These are phyloP conservation scores for Phytophthora pinifolia DNA, from an alignment of 352 stramenopile species.

Conservation along the genomic window DNA sequence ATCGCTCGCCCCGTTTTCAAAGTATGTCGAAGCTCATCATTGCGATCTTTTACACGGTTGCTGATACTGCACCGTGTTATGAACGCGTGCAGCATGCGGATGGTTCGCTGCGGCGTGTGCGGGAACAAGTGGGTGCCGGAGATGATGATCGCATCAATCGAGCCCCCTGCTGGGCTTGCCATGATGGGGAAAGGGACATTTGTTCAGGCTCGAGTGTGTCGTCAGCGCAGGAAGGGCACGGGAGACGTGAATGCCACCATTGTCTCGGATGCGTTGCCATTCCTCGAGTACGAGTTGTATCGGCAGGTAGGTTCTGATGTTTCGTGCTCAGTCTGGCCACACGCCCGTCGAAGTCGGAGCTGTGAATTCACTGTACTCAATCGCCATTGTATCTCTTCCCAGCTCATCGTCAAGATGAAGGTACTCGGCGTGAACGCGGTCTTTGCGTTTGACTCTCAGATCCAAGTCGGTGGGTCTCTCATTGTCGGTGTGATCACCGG, in stretches of 20 bases:
- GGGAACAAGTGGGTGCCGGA: conserved; percentile 98
- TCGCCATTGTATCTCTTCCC: not conserved
- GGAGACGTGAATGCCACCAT: conserved; percentile 96
- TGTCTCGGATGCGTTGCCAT: conserved; percentile 96
- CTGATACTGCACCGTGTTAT: not conserved
- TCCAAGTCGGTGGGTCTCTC: conserved; percentile 89
- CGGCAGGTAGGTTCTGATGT: conserved; percentile 81
- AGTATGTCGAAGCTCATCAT: conserved; percentile 43
- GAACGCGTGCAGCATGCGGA: conserved; percentile 84
- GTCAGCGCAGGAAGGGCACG: conserved; percentile 88
- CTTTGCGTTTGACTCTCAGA: conserved; percentile 93
- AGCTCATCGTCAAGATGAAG: conserved; percentile 89
- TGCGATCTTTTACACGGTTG: not conserved
- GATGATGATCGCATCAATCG: conserved; percentile 92
- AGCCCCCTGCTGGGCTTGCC: conserved; percentile 74
- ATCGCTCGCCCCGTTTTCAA: conserved; percentile 94
- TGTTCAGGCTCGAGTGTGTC: conserved; percentile 95
- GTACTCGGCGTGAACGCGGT: conserved; percentile 96
- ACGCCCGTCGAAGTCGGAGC: too few relatives aligned
- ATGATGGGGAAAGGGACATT: conserved; percentile 93
- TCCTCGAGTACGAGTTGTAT: conserved; percentile 98
- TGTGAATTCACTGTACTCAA: conserved; percentile 4
- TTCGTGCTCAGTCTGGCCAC: not conserved
- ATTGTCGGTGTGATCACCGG: conserved; percentile 91
- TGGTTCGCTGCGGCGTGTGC: conserved; percentile 96